Percentiles rank a stretch among this genome's conserved stretches.
phyloP scores from a whole-genome alignment of 345 rosid species.

The Arabidopsis suecica region DNA sequence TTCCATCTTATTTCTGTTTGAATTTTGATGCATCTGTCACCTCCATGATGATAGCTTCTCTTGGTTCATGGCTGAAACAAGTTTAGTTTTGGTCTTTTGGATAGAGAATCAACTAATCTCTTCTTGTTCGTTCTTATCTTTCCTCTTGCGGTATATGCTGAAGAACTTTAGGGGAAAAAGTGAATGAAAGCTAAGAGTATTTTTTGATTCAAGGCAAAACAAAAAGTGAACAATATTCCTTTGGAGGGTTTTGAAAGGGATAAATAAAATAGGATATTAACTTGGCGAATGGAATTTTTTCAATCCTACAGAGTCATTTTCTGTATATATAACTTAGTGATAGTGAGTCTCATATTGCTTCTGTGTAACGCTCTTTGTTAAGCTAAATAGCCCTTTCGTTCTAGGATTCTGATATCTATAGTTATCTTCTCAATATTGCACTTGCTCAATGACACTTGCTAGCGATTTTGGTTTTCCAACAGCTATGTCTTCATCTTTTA shows the following conservation, averaged over 20 bases:
- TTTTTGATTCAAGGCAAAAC: constrained; percentile 18
- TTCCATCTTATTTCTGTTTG: constrained; percentile 41
- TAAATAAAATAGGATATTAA: background rate
- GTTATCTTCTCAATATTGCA: constrained; percentile 1
- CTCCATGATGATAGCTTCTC: constrained; percentile 28
- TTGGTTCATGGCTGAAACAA: constrained; percentile 26
- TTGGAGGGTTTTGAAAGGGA: background rate
- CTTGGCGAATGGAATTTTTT: too few relatives aligned
- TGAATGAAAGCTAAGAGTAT: background rate
- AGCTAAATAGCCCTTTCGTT: constrained; percentile 6
- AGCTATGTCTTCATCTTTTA: constrained; percentile 53
- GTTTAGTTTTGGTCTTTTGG: constrained; percentile 34
- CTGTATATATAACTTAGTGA: constrained; percentile 26
- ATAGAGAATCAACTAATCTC: constrained; percentile 20
- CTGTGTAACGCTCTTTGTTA: constrained; percentile 18
- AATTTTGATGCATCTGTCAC: constrained; percentile 35
- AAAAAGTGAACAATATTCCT: constrained; percentile 38
- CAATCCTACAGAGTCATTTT: background rate
- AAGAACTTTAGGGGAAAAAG: background rate
- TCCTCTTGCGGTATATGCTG: constrained; percentile 11
- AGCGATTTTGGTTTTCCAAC: constrained; percentile 36
- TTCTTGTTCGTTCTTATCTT: constrained; percentile 9
- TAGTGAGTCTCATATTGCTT: constrained; percentile 31
- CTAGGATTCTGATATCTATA: background rate
- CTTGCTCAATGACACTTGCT: constrained; percentile 37